Base-by-base conservation (phyloP, 1,284 basidiomycete species). In the Mycena sp. region DNA sequence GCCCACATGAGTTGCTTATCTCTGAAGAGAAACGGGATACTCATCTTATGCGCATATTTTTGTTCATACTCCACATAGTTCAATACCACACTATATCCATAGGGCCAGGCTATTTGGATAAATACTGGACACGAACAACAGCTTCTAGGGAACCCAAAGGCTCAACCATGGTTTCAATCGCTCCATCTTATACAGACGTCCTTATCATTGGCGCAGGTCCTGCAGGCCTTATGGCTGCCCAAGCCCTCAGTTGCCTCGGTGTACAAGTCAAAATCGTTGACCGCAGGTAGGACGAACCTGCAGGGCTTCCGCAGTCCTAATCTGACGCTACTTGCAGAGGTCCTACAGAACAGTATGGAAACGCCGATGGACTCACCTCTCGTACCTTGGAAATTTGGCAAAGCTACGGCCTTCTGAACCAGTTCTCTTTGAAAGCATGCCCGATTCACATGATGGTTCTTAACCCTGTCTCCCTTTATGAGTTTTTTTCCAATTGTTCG, bases 131-230 rank as follows among this genome's bases (percentile, higher is more conserved):
- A n/a, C n/a, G n/a, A n/a, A n/a, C n/a, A n/a, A n/a, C n/a, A n/a
- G n/a, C n/a, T n/a, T n/a, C n/a, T n/a, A n/a, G n/a, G n/a, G n/a
- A n/a, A n/a, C n/a, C n/a, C n/a, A n/a, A n/a, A n/a, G n/a, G n/a
- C n/a, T n/a, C n/a, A n/a, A n/a, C n/a, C n/a, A 56, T 9, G 97
- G 35, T 43, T 6, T 25, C 35, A 9, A 46, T 38, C 35, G 25
- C 32, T 5, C 54, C 54, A 25, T 25, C 25, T 12, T 57, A 57
- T 21, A 57, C 55, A 4, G 55, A 57, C 16, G 55, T 57, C 26
- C 37, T 57, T 14, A 41, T 57, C 30, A 49, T 57, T 17, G 55
- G 55, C 1, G 55, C 45, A 1, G 55, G 55, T 7, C 55, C 55
- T 4, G 55, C 45, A 7, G 45, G 45, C 9, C 35, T 48, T 11